These are phyloP conservation scores for Flaveria robusta DNA, from an alignment of 129 eudicot species.

Conservation along the genomic window DNA sequence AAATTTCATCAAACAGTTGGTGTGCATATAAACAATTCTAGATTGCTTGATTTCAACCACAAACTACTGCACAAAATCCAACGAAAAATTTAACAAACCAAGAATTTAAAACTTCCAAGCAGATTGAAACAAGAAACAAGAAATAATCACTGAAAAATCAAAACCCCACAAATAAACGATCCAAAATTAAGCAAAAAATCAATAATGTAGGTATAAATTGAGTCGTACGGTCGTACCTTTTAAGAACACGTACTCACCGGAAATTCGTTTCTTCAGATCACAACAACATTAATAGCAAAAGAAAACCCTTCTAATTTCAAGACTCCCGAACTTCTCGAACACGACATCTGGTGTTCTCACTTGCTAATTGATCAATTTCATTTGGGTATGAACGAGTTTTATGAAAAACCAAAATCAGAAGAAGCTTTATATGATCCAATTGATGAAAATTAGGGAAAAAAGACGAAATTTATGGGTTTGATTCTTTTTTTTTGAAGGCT, in stretches of 20 bases:
- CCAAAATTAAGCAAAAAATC: neutral
- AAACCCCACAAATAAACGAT: slow-evolving; percentile 25
- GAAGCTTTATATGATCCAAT: slow-evolving; percentile 18
- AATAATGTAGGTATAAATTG: slow-evolving; percentile 41
- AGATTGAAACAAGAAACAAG: slow-evolving; percentile 24
- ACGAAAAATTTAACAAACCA: slow-evolving; percentile 1
- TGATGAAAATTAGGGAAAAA: neutral
- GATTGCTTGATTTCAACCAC: slow-evolving; percentile 12
- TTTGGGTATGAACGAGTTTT: neutral
- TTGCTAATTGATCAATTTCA: neutral
- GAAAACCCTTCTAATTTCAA: neutral
- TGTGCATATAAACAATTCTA: slow-evolving; percentile 3
- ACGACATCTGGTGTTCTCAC: too few species aligned
- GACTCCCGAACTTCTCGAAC: too few species aligned
- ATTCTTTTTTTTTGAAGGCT: neutral
- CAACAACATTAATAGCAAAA: slow-evolving; percentile 3
- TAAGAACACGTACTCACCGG: neutral
- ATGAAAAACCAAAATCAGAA: slow-evolving; percentile 24
- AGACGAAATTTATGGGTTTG: neutral
- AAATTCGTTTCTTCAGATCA: slow-evolving; percentile 40
- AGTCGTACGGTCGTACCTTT: slow-evolving; percentile 35
- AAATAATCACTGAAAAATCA: slow-evolving; percentile 26
- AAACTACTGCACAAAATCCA: slow-evolving; percentile 13
- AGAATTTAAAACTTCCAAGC: slow-evolving; percentile 17
- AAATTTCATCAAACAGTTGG: slow-evolving; percentile 7